Percentiles rank a stretch among this genome's conserved stretches.
Conservation (phyloP, 2,329 filamentous ascomycete species). For the Sarocladiaceae sp. region DNA sequence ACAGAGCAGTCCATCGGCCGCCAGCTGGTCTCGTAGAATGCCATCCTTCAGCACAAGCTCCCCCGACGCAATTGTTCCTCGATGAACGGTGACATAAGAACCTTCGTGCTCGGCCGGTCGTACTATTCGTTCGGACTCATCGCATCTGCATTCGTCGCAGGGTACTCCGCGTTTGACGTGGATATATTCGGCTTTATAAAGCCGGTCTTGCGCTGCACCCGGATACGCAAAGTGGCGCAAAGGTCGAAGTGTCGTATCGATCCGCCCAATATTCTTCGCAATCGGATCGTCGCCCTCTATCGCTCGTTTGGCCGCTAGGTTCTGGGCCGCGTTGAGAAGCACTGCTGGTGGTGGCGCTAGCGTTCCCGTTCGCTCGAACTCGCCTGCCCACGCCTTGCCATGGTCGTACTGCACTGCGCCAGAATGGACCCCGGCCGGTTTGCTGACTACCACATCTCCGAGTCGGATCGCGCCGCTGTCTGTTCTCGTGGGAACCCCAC, state of each 20-base stretch:
- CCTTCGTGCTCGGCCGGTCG: slow-evolving; percentile 11
- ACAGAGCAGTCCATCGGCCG: slow-evolving; percentile 7
- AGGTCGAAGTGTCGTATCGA: neutral
- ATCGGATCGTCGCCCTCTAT: neutral
- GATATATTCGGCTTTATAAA: slow-evolving; percentile 1
- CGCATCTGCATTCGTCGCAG: slow-evolving; percentile 13
- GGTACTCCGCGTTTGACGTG: slow-evolving; percentile 9
- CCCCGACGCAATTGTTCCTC: slow-evolving; percentile 17
- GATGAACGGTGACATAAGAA: slow-evolving; percentile 13
- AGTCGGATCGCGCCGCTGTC: slow-evolving; percentile 18
- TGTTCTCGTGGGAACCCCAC: slow-evolving; percentile 16
- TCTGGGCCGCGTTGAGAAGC: slow-evolving; percentile 15
- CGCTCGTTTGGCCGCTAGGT: slow-evolving; percentile 8
- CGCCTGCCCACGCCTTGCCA: slow-evolving; percentile 14
- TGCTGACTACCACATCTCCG: slow-evolving; percentile 19
- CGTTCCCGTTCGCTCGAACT: slow-evolving; percentile 16
- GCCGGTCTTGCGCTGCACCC: neutral
- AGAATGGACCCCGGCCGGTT: slow-evolving; percentile 13
- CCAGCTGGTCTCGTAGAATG: slow-evolving; percentile 13
- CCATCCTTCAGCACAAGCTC: slow-evolving; percentile 15
- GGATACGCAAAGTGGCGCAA: neutral
- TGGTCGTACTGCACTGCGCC: slow-evolving; percentile 18
- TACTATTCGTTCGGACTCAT: slow-evolving; percentile 10
- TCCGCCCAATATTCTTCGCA: neutral
- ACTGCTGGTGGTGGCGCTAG: slow-evolving; percentile 12